Base-by-base conservation (phyloP, 768 basidiomycete genomes). In the Boletus sp. region DNA sequence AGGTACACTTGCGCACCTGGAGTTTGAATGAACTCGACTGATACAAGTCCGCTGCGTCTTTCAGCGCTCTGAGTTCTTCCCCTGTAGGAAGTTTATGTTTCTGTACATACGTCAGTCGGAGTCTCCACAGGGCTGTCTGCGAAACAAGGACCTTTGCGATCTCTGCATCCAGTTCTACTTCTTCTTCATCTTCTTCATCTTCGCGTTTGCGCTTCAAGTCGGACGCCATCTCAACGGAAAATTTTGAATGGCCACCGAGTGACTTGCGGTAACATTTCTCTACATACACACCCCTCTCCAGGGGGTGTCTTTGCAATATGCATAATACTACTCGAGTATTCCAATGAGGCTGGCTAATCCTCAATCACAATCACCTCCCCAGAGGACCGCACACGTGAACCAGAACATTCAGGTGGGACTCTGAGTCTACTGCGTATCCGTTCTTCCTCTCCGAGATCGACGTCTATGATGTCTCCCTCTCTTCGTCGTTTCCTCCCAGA, bases 1-100 rank as follows among this genome's bases (percentile, higher is more conserved):
- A 32, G 2, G 33, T 13, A 19, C 6, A 38, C n/a, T 10, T 11
- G 56, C 74, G 11, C 43, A 88, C 89, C 79, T 94, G 90, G 9
- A 95, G 78, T 61, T 91, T 90, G 76, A 95, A 94, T 3, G 88
- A 82, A 51, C 77, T 86, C 0, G 91, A 93, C 61, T 81, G 79
- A 68, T 84, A 92, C 21, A 93, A 74, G 53, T 90, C 82, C 25
- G 79, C 77, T 15, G 87, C 87, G 57, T 90, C 89, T 64, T 85
- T 87, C 57, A 93, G 84, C 7, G 70, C 72, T 51, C 83, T 77
- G 42, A 93, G 73, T 67, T 93, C 89, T 54, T 83, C 80, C 43
- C 85, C 85, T 17, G 83, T 83, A 15, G 87, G 86, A 4, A 84
- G 81, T 58, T 79, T 81, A 37, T 67, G 65, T 58, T 65, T 65